Evolutionary conservation across 345 rosid genomes (phyloP), one percentile per base, ranked within the genome.

Genomic region (Nephelium lappaceum): DNA sequence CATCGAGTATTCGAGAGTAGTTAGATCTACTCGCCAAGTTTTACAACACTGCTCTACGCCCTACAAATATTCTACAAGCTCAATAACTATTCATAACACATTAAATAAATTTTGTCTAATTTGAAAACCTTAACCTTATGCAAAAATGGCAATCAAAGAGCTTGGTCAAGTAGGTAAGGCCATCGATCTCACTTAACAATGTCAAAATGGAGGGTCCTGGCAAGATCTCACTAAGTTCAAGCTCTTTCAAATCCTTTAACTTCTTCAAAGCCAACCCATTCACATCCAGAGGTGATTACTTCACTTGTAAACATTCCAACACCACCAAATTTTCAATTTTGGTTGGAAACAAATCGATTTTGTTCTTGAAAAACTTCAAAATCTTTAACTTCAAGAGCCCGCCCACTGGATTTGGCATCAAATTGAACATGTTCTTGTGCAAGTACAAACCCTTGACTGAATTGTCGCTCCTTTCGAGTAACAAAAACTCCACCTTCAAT

Each of bases 71-170:
- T n/a, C n/a, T n/a, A n/a, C n/a, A n/a, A n/a, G n/a, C n/a, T n/a
- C n/a, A n/a, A n/a, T n/a, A n/a, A n/a, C n/a, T n/a, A n/a, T n/a
- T n/a, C n/a, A n/a, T n/a, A n/a, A n/a, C n/a, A n/a, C n/a, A n/a
- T n/a, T n/a, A n/a, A n/a, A n/a, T n/a, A n/a, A n/a, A n/a, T n/a
- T n/a, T n/a, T n/a, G n/a, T n/a, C n/a, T n/a, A n/a, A n/a, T n/a
- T n/a, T n/a, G n/a, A n/a, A n/a, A n/a, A n/a, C n/a, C n/a, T n/a
- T n/a, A n/a, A 92, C 98, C 99, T 91, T n/a, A 96, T 89, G 5
- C 97, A 96, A 80, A 96, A 96, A 79, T 91, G 93, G 72, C 97
- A 91, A 84, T 93, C 93, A 80, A 97, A 90, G 42, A 96, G 97
- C 83, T 87, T 96, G 12, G 93, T 91, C 92, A 96, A 88, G 84